Percentiles rank a stretch among this genome's conserved stretches.
phyloP scores from a whole-genome alignment of 208 protist genomes.

The Entamoeba invadens region DNA sequence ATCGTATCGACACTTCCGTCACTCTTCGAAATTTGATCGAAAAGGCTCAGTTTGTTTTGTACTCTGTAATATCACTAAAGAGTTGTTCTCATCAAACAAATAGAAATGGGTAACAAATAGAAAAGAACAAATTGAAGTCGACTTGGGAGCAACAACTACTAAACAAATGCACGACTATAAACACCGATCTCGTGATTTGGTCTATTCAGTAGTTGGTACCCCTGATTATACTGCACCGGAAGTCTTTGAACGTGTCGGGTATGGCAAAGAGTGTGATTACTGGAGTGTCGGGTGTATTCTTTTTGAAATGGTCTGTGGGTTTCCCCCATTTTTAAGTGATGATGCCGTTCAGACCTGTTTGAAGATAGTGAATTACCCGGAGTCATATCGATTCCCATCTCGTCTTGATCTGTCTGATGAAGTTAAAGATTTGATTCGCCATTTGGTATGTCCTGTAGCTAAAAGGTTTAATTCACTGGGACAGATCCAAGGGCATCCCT shows the following conservation, averaged over 20 bases:
- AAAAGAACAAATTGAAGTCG: background rate
- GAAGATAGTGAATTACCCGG: slow-evolving; percentile 52
- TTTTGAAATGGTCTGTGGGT: slow-evolving; percentile 53
- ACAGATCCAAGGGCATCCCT: slow-evolving; percentile 46
- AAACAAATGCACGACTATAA: background rate
- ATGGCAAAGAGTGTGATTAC: slow-evolving; percentile 44
- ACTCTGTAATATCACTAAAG: background rate
- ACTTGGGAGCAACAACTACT: background rate
- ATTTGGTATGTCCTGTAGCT: background rate
- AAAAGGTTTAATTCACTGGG: background rate
- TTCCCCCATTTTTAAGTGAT: slow-evolving; percentile 50
- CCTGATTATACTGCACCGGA: slow-evolving; percentile 59
- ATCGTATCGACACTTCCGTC: background rate
- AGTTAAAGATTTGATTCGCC: slow-evolving; percentile 38
- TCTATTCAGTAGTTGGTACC: slow-evolving; percentile 47
- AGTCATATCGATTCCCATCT: slow-evolving; percentile 41
- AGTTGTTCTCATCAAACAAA: no score
- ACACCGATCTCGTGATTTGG: background rate
- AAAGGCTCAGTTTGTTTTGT: background rate
- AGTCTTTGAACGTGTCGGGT: slow-evolving; percentile 35
- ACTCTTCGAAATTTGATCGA: background rate
- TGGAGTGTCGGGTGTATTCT: slow-evolving; percentile 56
- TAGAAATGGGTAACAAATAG: no score
- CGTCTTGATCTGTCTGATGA: slow-evolving; percentile 31
- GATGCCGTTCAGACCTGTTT: slow-evolving; percentile 43